Evolutionary conservation across 2,329 filamentous ascomycete species (phyloP).

Genomic region (Thyridium curvatum): DNA sequence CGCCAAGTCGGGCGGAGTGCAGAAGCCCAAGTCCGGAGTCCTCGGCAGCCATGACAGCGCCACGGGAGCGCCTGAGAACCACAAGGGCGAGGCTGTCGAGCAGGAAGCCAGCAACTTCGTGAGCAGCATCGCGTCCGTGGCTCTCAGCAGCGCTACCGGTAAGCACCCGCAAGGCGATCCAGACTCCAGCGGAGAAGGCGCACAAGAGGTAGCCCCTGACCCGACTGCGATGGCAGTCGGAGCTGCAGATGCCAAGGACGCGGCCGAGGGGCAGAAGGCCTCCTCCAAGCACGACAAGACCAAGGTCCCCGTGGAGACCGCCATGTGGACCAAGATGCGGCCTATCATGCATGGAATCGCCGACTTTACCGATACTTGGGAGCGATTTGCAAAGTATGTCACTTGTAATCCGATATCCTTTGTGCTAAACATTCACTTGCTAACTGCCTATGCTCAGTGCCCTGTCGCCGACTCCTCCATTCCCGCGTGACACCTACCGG

Average conservation of each 20-base stretch:
- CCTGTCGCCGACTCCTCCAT: slow-evolving; percentile 57
- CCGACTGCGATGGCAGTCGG: slow-evolving; percentile 28
- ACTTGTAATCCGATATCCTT: not conserved
- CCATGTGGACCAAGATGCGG: slow-evolving; percentile 71
- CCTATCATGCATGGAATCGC: slow-evolving; percentile 59
- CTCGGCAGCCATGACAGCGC: slow-evolving; percentile 70
- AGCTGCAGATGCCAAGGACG: slow-evolving; percentile 32
- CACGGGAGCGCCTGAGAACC: slow-evolving; percentile 76
- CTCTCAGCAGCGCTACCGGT: slow-evolving; percentile 68
- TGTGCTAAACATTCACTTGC: not conserved
- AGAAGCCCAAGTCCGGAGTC: slow-evolving; percentile 71
- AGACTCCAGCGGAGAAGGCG: slow-evolving; percentile 32
- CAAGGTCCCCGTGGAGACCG: slow-evolving; percentile 69
- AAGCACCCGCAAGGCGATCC: slow-evolving; percentile 67
- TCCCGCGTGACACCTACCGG: slow-evolving; percentile 45
- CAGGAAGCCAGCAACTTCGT: slow-evolving; percentile 79
- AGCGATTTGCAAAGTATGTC: slow-evolving; percentile 39
- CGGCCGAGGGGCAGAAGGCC: slow-evolving; percentile 39
- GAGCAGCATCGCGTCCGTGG: slow-evolving; percentile 64
- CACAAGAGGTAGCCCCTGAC: slow-evolving; percentile 19
- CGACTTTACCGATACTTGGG: slow-evolving; percentile 43
- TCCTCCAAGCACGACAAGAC: slow-evolving; percentile 62
- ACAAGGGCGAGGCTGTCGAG: slow-evolving; percentile 78
- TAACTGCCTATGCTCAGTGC: slow-evolving; percentile 30
- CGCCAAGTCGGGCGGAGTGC: slow-evolving; percentile 62